Base-by-base conservation (phyloP, 2,329 filamentous ascomycete genomes). In the Arthrobotrys iridis region DNA sequence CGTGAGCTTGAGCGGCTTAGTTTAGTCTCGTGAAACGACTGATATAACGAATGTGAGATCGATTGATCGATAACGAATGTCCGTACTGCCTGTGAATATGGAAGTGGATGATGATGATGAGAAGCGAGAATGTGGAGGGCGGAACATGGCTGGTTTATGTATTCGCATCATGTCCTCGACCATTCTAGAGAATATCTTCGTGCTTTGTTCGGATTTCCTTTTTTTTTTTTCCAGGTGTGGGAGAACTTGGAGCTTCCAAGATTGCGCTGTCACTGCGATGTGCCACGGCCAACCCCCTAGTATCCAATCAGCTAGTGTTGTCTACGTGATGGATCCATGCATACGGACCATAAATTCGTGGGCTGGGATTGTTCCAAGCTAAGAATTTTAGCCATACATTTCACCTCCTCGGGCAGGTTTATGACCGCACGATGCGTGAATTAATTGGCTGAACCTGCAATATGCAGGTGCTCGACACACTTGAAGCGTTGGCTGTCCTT, bases 31-130 rank as follows among this genome's bases (percentile, higher is more conserved):
- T 50, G 50, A 64, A 75, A 68, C 71, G 71, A 68, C 58, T 62
- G 66, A 48, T 40, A 43, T 75, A 75, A 68, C 71, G 71, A 75
- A 59, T 75, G 71, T 75, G 52, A 40, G 52, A 68, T 75, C 71
- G 71, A 68, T 33, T 15, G 71, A 75, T 75, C 71, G 66, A 75
- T n/a, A 75, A 64, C 71, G 71, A 75, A 41, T 75, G 71, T 75
- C 57, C 71, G 64, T 48, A 71, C 66, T 71, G 22, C 26, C 28
- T 67, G 43, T 48, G 33, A 40, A n/a, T 41, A 60, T 70, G 37
- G 58, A 30, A 28, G n/a, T 55, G 35, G 28, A n/a, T 33, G 58
- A 71, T 71, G 28, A n/a, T 33, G 58, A 71, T 71, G 37, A 50
- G 45, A 50, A 52, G 62, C 24, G 70, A 64, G 46, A 60, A 46